phyloP scores from a whole-genome alignment of 495 filamentous ascomycete species.

The Talaromyces liani region DNA sequence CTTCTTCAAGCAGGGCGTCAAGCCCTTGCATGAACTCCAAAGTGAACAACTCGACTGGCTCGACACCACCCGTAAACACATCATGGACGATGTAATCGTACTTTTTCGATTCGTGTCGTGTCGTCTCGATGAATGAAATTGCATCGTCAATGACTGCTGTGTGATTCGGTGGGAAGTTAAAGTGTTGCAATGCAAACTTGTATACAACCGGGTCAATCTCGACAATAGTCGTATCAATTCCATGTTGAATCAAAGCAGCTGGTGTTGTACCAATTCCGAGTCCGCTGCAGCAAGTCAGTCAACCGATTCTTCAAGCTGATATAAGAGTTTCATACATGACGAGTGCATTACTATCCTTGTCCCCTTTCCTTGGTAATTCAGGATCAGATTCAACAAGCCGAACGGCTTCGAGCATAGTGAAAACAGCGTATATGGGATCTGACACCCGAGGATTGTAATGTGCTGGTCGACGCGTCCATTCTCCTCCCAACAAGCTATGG shows the following conservation, averaged over 20 bases:
- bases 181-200: constrained; percentile 73
- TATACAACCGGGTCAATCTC: constrained; percentile 90
- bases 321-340: constrained; percentile 53
- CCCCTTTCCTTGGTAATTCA: constrained; percentile 35
- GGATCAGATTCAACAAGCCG: constrained; percentile 59
- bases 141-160: constrained; percentile 78
- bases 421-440: constrained; percentile 89
- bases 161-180: constrained; percentile 70
- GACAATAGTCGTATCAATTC: constrained; percentile 85
- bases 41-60: constrained; percentile 84
- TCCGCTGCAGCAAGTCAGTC: constrained; percentile 48
- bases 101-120: constrained; percentile 37
- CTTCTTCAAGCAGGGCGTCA: constrained; percentile 57
- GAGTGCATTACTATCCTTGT: constrained; percentile 67
- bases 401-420: constrained; percentile 87
- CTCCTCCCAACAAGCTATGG: constrained; percentile 89
- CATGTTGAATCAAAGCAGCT: constrained; percentile 75
- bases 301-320: neutral
- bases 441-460: constrained; percentile 44
- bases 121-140: constrained; percentile 56
- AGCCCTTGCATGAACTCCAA: constrained; percentile 68
- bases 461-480: constrained; percentile 51
- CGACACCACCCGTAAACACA: constrained; percentile 96
- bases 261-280: constrained; percentile 89
- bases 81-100: constrained; percentile 96